Base-by-base conservation (phyloP, 108 stramenopile species). In the Skeletonema tropicum region DNA sequence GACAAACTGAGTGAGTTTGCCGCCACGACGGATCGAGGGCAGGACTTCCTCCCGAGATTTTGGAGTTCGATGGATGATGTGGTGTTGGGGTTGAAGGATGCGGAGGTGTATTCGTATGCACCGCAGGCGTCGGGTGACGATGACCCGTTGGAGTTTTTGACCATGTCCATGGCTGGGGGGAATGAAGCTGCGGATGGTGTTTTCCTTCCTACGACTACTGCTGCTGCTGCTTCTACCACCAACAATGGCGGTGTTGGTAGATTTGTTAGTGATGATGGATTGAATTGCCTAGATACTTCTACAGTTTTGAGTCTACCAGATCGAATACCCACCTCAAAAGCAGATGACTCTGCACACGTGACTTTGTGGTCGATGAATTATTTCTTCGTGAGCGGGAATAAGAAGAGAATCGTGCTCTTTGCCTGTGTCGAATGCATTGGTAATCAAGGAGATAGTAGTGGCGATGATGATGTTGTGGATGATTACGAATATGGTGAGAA, bases 331-430 rank as follows among this genome's bases (percentile, higher is more conserved):
- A 42, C 74, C 17, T 71, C 66, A 57, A 68, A 61, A 46, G 48
- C 74, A 60, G 74, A 66, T 13, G 65, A 66, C 17, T 41, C 74
- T 46, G 66, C 74, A 29, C 74, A 66, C 29, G 74, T 68, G 38
- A 80, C 84, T 13, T 76, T 98, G 12, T 98, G 97, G 97, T 86
- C 87, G 36, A 96, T 98, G 83, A 94, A 98, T 69, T 96, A 91
- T 61, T 95, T 98, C 85, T 96, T 98, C 79, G 94, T 95, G 10
- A 97, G 95, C 79, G 94, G 94, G 38, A 71, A 78, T 26, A 76
- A 92, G 70, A 93, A 95, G 79, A 82, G 97, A 57, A 91, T 97
- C 52, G 76, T 96, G 12, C 87, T 96, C 57, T 94, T 97, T 55
- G 86, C 92, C 31, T 97, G 97, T 78, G 89, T 90, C 7, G 88